A percentile compares a stretch with the other conserved stretches of the same genome.
Conservation (phyloP, 1,284 basidiomycete species). For the Ustanciosporium gigantosporum region DNA sequence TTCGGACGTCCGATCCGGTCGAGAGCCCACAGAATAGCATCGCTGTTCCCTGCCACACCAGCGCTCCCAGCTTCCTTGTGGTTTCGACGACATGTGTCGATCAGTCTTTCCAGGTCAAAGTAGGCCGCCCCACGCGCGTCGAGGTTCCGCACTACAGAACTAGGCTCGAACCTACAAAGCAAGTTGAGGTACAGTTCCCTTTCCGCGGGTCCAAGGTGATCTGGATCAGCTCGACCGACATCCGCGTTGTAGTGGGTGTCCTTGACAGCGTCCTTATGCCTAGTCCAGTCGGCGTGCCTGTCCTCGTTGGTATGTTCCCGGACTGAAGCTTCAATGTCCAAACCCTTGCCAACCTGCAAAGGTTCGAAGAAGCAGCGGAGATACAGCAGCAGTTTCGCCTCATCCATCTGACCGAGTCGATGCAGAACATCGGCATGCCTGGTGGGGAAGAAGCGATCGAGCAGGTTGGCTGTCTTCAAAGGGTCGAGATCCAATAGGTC, state of each 20-base stretch:
- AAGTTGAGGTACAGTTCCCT: constrained; percentile 73
- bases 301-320: constrained; percentile 5
- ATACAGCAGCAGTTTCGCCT: constrained; percentile 74
- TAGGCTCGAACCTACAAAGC: constrained; percentile 73
- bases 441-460: constrained; percentile 69
- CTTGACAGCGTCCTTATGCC: neutral
- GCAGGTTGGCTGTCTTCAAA: constrained; percentile 71
- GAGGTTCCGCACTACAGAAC: constrained; percentile 71
- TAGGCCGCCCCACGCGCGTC: constrained; percentile 67
- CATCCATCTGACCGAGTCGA: constrained; percentile 59
- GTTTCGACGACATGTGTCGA: constrained; percentile 71
- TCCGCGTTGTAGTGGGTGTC: constrained; percentile 15
- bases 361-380: constrained; percentile 76
- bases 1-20: constrained; percentile 71
- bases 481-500: constrained; percentile 70
- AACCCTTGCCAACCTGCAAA: constrained; percentile 61
- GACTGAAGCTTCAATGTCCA: constrained; percentile 42
- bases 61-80: constrained; percentile 5
- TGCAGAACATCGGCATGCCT: constrained; percentile 67
- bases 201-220: constrained; percentile 65
- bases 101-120: constrained; percentile 69
- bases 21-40: constrained; percentile 81
- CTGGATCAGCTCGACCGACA: constrained; percentile 13
- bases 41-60: constrained; percentile 66
- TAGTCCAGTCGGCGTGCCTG: neutral